Base-by-base conservation (phyloP, 2,329 filamentous ascomycete species). In the Ciborinia camelliae region DNA sequence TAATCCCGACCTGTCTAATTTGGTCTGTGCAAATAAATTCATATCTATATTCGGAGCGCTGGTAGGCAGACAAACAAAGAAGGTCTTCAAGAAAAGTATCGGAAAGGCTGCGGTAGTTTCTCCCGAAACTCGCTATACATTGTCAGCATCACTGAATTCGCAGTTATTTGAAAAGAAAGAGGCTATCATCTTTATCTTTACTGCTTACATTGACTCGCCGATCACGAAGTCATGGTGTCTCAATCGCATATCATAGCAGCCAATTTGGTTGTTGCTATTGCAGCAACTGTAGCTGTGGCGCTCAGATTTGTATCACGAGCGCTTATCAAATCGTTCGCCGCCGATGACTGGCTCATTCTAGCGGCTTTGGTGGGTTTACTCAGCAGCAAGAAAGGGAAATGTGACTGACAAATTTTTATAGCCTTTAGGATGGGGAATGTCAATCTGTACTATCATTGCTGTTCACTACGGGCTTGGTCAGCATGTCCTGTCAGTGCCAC, bases 361-460 rank as follows among this genome's bases (percentile, higher is more conserved):
- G 50, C 20, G 4, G 50, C 50, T 37, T 53, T 52, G 41, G 41
- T 45, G 41, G 18, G 41, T 45, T 7, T 45, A 3, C n/a, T 8
- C n/a, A 23, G n/a, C 23, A 5, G 20, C 20, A 47, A 47, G n/a
- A 23, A 23, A 47, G n/a, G 23, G 5, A 47, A 23, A 23, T 12
- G 12, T 23, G 8, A 47, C 3, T 47, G n/a, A 47, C 20, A 47
- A 10, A 47, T 12, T 47, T n/a, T 47, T 47, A 47, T 47, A 45
- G 30, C 50, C 50, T 53, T 53, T 53, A 10, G 50, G 50, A 53
- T 53, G 30, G 50, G 30, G 50, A 53, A 53, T 53, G 50, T 30
- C 30, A 37, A 53, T 35, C 10, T 53, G 30, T 23, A 53, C 50
- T 14, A 53, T 53, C 30, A 53, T 53, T 53, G 50, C 50, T 35